Evolutionary conservation across 352 stramenopile species (phyloP), one percentile per base, ranked within the genome.

Genomic region (Globisporangium recalcitrans): DNA sequence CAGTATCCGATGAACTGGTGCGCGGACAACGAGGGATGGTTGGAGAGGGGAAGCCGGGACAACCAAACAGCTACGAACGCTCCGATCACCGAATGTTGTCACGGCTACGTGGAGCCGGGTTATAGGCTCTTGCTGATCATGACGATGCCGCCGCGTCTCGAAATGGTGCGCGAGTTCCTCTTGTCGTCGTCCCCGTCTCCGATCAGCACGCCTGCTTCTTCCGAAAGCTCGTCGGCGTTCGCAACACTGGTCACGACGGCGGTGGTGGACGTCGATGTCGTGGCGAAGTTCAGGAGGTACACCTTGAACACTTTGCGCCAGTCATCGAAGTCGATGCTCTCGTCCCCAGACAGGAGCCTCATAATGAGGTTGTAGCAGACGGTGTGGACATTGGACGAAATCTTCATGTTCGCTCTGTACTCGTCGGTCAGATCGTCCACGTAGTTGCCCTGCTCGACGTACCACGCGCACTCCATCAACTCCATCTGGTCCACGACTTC

Each of bases 391-490:
- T 52, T 51, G 0, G 31, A 1, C 3, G 62, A 27, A 1, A 77
- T 58, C 14, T 56, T 29, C 38, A 78, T 71, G 29, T 69, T 77
- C 10, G 4, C 21, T 4, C 62, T 51, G 64, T 75, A 75, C 31
- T 67, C 48, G 10, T 64, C 34, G 11, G 65, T 64, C 6, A 72
- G 58, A 29, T 77, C 69, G 53, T 70, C 67, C 8, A 78, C 64
- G 13, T 42, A 59, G 40, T 64, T 49, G 14, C 69, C 44, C 29
- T 52, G 26, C 21, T 73, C 56, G 22, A 75, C 58, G 52, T 77
- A 70, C 62, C 70, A 77, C 24, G 68, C 52, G 40, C 74, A 82
- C 46, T 77, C 66, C 63, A 77, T 77, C 27, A 77, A 44, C 52
- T 73, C 66, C 21, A 77, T 60, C 38, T 78, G 68, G 16, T 71